These are phyloP conservation scores for Alternaria arborescens DNA, from an alignment of 2,329 filamentous ascomycete species.

Conservation along the genomic window DNA sequence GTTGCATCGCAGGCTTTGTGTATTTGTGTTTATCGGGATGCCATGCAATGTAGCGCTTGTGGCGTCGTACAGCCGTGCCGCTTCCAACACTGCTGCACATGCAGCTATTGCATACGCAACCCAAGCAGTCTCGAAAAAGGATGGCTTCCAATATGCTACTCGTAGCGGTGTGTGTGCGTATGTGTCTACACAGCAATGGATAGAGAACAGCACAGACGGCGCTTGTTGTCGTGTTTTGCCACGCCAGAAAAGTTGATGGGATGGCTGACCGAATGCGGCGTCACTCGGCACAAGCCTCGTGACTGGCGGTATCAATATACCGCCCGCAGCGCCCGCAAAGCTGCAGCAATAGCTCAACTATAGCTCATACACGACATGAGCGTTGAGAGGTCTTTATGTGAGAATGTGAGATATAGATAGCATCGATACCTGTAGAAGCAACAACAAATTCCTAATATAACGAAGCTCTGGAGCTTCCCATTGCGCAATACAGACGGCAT, in stretches of 20 bases:
- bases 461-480: neutral
- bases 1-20: neutral
- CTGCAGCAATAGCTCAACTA: slow-evolving; percentile 13
- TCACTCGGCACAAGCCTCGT: too few species aligned
- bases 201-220: slow-evolving; percentile 1
- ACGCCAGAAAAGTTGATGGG: slow-evolving; percentile 9
- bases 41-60: neutral
- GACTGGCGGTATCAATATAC: slow-evolving; percentile 16
- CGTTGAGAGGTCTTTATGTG: neutral
- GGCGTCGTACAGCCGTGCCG: neutral
- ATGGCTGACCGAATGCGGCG: slow-evolving; percentile 11
- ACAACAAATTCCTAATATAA: neutral
- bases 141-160: neutral
- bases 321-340: slow-evolving; percentile 4
- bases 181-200: neutral
- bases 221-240: slow-evolving; percentile 16
- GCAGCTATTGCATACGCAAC: neutral
- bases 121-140: neutral
- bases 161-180: neutral
- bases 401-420: neutral
- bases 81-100: slow-evolving; percentile 3
- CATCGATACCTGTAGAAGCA: neutral
- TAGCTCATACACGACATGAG: neutral
- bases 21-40: neutral
- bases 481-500: neutral